phyloP scores from a whole-genome alignment of 164 flowering plant species.

The Berberis vulgaris region DNA sequence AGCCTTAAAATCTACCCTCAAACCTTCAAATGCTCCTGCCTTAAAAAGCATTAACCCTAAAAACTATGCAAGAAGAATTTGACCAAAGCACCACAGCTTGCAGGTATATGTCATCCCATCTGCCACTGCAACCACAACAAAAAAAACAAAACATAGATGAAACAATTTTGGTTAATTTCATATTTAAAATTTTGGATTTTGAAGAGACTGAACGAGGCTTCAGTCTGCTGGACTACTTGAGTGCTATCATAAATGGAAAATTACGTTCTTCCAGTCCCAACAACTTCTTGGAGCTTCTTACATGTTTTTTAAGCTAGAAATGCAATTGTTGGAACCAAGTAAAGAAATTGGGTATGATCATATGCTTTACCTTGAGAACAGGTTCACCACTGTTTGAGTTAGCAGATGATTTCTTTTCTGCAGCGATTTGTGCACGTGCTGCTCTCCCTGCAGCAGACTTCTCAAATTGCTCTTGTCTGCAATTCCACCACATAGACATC shows the following conservation, averaged over 20 bases:
- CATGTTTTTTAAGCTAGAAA: too few relatives aligned
- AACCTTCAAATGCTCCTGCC: too few relatives aligned
- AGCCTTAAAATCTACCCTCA: too few relatives aligned
- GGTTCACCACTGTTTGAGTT: constrained; percentile 66
- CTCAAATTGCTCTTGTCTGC: constrained; percentile 89
- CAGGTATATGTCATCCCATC: constrained; percentile 38
- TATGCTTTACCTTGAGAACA: constrained; percentile 53
- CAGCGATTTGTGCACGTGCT: constrained; percentile 70
- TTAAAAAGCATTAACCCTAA: too few relatives aligned
- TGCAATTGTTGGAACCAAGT: too few relatives aligned
- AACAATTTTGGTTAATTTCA: too few relatives aligned
- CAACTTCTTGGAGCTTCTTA: too few relatives aligned
- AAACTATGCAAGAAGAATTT: neutral
- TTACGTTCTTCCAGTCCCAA: neutral
- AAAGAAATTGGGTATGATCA: too few relatives aligned
- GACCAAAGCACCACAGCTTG: neutral
- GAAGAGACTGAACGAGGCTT: too few relatives aligned
- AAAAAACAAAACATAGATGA: constrained; percentile 1
- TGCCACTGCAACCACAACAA: constrained; percentile 66
- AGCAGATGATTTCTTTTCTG: constrained; percentile 53
- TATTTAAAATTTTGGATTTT: too few relatives aligned
- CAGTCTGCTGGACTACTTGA: too few relatives aligned
- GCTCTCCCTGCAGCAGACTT: constrained; percentile 89
- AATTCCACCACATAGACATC: constrained; percentile 1
- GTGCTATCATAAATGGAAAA: too few relatives aligned